A percentile compares a stretch with the other conserved stretches of the same genome.
Evolutionary conservation across 768 basidiomycete genomes (phyloP).

Genomic region (Infundibulicybe gibba): DNA sequence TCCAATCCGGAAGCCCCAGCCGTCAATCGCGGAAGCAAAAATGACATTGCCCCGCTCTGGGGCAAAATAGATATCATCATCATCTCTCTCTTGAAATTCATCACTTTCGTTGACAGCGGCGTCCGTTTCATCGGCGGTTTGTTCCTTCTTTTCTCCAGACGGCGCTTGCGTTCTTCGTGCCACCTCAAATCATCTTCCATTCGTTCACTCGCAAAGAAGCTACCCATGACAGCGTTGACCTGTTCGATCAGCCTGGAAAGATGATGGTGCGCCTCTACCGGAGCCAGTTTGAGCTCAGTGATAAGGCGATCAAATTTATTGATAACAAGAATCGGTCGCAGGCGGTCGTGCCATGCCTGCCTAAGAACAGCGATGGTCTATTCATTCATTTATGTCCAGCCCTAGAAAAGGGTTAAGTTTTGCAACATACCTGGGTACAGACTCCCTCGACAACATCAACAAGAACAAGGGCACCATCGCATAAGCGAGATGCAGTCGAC

Average conservation of each 20-base stretch:
- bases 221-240: slow-evolving; percentile 97
- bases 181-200: slow-evolving; percentile 97
- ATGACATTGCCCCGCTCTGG: slow-evolving; percentile 95
- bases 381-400: background rate
- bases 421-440: slow-evolving; percentile 79
- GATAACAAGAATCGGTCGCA: slow-evolving; percentile 91
- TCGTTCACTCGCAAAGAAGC: slow-evolving; percentile 89
- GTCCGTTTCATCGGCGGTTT: slow-evolving; percentile 61
- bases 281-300: slow-evolving; percentile 88
- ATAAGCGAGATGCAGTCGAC: slow-evolving; percentile 88
- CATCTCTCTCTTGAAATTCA: slow-evolving; percentile 91
- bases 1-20: slow-evolving; percentile 94
- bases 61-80: slow-evolving; percentile 96
- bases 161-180: slow-evolving; percentile 86
- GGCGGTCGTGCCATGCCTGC: slow-evolving; percentile 89
- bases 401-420: background rate
- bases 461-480: slow-evolving; percentile 92
- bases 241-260: slow-evolving; percentile 92
- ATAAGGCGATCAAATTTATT: slow-evolving; percentile 96
- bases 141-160: slow-evolving; percentile 73
- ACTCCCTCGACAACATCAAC: slow-evolving; percentile 98
- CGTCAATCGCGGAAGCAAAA: slow-evolving; percentile 93
- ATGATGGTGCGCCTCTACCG: slow-evolving; percentile 92
- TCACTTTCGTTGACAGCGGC: slow-evolving; percentile 55
- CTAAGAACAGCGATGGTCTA: slow-evolving; percentile 94